Evolutionary conservation across 1,284 basidiomycete species (phyloP), one percentile per base, ranked within the genome.

Genomic region (Cutaneotrichosporon mucoides): DNA sequence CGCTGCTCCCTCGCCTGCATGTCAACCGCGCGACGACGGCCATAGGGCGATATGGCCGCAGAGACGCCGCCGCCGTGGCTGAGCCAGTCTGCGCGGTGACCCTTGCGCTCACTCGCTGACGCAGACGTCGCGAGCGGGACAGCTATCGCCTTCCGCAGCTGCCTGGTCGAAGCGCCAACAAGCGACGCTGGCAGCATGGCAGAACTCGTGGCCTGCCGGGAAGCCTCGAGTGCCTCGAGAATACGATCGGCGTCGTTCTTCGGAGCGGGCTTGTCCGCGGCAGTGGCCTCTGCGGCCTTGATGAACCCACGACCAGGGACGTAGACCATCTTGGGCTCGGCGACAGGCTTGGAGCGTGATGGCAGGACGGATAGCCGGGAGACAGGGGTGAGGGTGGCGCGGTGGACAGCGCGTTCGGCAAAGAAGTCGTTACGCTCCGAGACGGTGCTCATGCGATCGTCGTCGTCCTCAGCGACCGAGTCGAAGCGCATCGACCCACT

Each of bases 231-330:
- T 1, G 73, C 72, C 52, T 69, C 70, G 12, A 78, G 68, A 44
- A 78, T 77, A 0, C 75, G 68, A 54, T 78, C 76, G 37, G 76
- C 76, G 55, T 77, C 75, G 56, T 73, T 76, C 52, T 71, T 61
- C 0, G 68, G 67, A 11, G 62, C 59, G 3, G 72, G 68, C 4
- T 62, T 56, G 53, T 70, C 64, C 24, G 63, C 56, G 38, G 66
- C 65, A 61, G 59, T 61, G 12, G 73, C 62, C 43, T 73, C 67
- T 58, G 65, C 65, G 53, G 71, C 69, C 42, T 72, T 60, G 35
- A 76, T 64, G 61, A 78, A 78, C 8, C 74, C 76, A 41, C 69
- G 67, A 12, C 73, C 71, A 6, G 53, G 42, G 36, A 72, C 66
- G 69, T 72, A 78, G 5, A 78, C 73, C 64, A 78, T 59, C 64